Base-by-base conservation (phyloP, 176 grass and related monocot genomes). In the Neostapfia colusana region DNA sequence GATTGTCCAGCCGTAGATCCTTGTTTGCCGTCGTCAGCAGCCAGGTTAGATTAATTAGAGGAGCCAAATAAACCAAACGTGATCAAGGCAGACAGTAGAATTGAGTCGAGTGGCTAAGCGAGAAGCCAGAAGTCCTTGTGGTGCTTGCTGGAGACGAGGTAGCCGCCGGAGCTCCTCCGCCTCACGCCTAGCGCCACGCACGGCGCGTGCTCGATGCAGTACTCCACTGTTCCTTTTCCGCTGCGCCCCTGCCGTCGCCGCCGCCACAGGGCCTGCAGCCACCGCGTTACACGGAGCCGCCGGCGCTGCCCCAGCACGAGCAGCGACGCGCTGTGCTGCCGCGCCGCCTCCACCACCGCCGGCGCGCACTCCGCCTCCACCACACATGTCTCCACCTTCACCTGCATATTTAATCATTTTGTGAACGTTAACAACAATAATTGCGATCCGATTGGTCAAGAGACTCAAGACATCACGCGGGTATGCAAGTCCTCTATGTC, bases 121-220 rank as follows among this genome's bases (percentile, higher is more conserved):
- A 88, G 81, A n/a, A 88, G 86, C 81, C 86, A 88, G 37, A 88
- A 91, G 75, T 90, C 72, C 79, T 71, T 88, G 79, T 86, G 82
- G 24, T 68, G 78, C 80, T 83, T 89, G 73, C 76, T 86, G 49
- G 86, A 88, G 67, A 87, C 70, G 82, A 88, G 80, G 70, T 91
- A 95, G 0, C 91, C 88, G 24, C 88, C 92, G 39, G 83, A 88
- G 78, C 77, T 89, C 66, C 83, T 40, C 60, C 80, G 75, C 58
- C 88, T 84, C 49, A 95, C 82, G 10, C 63, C 86, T 38, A 95
- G 67, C 46, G 88, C 84, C 72, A 64, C 82, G 76, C 92, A 95
- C 43, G 92, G 82, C 78, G 92, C 92, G 82, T 91, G 71, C 83
- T 91, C 88, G 63, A 91, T 89, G 86, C 92, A 95, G 70, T 95